These are phyloP conservation scores for Takashimella koratensis DNA, from an alignment of 1,284 basidiomycete genomes.

Conservation along the genomic window DNA sequence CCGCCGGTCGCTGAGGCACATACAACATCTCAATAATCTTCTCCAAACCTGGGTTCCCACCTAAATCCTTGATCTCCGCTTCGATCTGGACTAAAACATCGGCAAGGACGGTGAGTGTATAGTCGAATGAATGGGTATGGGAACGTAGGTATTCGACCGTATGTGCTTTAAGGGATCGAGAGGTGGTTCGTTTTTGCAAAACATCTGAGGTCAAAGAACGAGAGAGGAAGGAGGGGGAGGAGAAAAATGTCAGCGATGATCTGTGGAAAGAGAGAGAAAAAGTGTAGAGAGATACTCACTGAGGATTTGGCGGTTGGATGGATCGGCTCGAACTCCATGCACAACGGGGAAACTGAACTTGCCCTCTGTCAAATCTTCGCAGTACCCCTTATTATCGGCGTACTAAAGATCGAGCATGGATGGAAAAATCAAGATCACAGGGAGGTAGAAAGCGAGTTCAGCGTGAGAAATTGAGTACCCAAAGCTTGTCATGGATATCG, in stretches of 20 bases:
- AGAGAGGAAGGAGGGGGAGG: not conserved
- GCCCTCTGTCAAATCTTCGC: conserved; percentile 91
- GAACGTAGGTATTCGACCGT: conserved; percentile 70
- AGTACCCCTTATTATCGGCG: conserved; percentile 85
- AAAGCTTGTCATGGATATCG: too few relatives aligned
- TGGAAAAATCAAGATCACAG: not conserved
- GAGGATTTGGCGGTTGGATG: conserved; percentile 68
- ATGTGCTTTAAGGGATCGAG: conserved; percentile 71
- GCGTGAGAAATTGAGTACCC: too few relatives aligned
- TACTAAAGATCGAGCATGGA: too few relatives aligned
- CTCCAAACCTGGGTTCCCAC: conserved; percentile 43
- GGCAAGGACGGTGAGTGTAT: conserved; percentile 62
- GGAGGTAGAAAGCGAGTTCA: too few relatives aligned
- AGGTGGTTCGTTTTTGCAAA: conserved; percentile 78
- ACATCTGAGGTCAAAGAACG: conserved; percentile 61
- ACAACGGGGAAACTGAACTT: conserved; percentile 96
- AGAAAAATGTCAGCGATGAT: not conserved
- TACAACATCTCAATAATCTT: conserved; percentile 33
- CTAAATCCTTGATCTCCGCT: conserved; percentile 41
- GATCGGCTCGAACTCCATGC: conserved; percentile 75
- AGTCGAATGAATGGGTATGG: conserved; percentile 70
- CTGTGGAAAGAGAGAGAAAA: not conserved
- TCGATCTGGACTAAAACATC: conserved; percentile 53
- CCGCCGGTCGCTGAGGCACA: conserved; percentile 10
- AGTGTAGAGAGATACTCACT: conserved; percentile 56